phyloP scores from a whole-genome alignment of 176 grass and related monocot species.

The Eleusine coracana region DNA sequence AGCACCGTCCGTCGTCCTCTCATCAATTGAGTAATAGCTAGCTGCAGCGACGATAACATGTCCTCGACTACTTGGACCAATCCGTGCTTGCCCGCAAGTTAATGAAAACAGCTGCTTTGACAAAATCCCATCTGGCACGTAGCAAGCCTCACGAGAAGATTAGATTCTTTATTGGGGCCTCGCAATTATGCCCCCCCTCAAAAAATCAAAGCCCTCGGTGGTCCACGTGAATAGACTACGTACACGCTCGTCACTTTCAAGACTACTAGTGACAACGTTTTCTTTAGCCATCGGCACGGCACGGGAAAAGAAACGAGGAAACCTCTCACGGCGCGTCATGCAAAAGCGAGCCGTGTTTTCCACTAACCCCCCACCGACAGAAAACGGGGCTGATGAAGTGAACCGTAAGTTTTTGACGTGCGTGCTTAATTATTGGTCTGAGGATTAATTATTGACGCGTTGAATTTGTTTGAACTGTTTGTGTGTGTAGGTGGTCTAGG shows the following conservation, averaged over 20 bases:
- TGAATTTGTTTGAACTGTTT: neutral
- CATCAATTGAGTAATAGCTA: neutral
- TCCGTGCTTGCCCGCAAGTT: slow-evolving; percentile 29
- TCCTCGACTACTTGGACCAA: slow-evolving; percentile 47
- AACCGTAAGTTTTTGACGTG: slow-evolving; percentile 8
- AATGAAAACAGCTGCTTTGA: slow-evolving; percentile 48
- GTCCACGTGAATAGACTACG: slow-evolving; percentile 62
- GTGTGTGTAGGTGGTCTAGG: slow-evolving; percentile 70
- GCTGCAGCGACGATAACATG: slow-evolving; percentile 36
- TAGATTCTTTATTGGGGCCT: slow-evolving; percentile 47
- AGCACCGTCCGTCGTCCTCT: neutral
- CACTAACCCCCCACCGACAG: slow-evolving; percentile 59
- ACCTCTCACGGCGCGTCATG: slow-evolving; percentile 24
- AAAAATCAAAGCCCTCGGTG: slow-evolving; percentile 45
- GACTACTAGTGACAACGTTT: slow-evolving; percentile 28
- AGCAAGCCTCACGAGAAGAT: slow-evolving; percentile 46
- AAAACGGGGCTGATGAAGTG: slow-evolving; percentile 27
- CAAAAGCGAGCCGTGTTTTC: slow-evolving; percentile 20
- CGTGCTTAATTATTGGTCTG: neutral
- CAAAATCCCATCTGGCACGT: slow-evolving; percentile 45
- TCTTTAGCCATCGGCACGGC: slow-evolving; percentile 23
- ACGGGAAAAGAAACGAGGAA: neutral
- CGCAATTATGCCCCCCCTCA: slow-evolving; percentile 42
- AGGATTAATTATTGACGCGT: neutral
- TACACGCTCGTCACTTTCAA: slow-evolving; percentile 54